phyloP scores from a whole-genome alignment of 495 filamentous ascomycete species.

The Staphylotrichum longicolle region DNA sequence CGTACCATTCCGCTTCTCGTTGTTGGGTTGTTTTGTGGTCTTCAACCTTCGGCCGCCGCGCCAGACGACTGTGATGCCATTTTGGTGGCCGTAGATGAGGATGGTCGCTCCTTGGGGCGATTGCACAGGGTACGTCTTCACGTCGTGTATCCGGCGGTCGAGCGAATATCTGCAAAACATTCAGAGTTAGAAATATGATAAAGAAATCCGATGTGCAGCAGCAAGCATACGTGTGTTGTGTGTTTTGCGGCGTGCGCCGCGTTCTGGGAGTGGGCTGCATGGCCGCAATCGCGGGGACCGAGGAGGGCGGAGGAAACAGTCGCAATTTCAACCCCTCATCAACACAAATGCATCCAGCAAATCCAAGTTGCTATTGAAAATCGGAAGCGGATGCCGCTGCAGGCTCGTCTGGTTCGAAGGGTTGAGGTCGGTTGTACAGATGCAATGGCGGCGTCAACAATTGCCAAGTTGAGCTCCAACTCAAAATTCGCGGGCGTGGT shows the following conservation, averaged over 20 bases:
- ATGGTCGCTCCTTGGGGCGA: slow-evolving; percentile 83
- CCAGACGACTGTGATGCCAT: slow-evolving; percentile 76
- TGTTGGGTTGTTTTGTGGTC: slow-evolving; percentile 32
- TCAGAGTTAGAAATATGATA: background rate
- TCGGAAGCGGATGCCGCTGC: too few relatives aligned
- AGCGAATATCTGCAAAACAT: slow-evolving; percentile 59
- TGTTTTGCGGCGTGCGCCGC: slow-evolving; percentile 39
- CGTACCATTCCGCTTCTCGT: slow-evolving; percentile 44
- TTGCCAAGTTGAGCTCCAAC: too few relatives aligned
- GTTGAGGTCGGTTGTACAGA: too few relatives aligned
- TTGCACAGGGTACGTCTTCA: slow-evolving; percentile 70
- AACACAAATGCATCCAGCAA: background rate
- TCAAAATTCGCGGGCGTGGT: too few relatives aligned
- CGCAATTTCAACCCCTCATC: background rate
- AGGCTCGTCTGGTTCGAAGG: too few relatives aligned
- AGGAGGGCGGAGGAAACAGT: background rate
- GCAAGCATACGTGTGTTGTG: slow-evolving; percentile 30
- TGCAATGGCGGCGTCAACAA: too few relatives aligned
- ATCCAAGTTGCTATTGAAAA: too few relatives aligned
- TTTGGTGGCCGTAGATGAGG: slow-evolving; percentile 77
- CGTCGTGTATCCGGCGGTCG: slow-evolving; percentile 67
- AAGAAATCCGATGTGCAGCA: background rate
- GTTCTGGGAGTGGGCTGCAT: slow-evolving; percentile 33
- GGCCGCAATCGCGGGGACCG: background rate
- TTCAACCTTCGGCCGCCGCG: slow-evolving; percentile 71